These are phyloP conservation scores for Avicennia marina DNA, from an alignment of 257 asterid species.

Conservation along the genomic window DNA sequence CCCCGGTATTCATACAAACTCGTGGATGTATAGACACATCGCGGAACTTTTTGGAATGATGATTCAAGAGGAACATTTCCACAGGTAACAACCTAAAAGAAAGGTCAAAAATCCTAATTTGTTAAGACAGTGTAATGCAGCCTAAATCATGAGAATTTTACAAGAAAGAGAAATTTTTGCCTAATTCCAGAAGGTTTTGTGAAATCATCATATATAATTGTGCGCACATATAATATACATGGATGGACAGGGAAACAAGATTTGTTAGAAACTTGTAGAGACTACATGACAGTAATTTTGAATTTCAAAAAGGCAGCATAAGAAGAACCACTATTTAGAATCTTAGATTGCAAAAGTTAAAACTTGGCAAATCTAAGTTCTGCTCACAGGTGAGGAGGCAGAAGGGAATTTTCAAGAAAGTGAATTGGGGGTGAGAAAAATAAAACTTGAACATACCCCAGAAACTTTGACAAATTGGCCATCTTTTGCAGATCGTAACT, in stretches of 20 bases:
- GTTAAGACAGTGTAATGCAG: constrained; percentile 14
- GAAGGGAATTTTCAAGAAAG: neutral
- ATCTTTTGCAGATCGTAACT: constrained; percentile 47
- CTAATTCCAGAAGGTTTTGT: neutral
- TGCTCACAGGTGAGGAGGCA: neutral
- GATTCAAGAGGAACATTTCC: constrained; percentile 75
- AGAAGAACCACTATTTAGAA: neutral
- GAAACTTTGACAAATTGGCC: constrained; percentile 57
- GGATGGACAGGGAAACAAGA: neutral
- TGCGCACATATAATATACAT: neutral
- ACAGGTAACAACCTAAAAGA: constrained; percentile 67
- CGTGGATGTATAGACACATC: constrained; percentile 71
- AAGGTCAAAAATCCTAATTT: neutral
- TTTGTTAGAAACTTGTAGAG: neutral
- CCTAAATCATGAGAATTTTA: neutral
- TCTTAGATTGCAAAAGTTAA: neutral
- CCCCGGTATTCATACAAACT: constrained; percentile 68
- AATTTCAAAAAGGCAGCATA: neutral
- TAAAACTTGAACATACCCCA: constrained; percentile 39
- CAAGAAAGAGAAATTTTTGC: neutral
- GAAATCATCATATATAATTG: neutral
- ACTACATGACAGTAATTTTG: neutral
- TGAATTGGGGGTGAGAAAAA: neutral
- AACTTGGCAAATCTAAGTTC: neutral
- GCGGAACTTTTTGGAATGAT: constrained; percentile 59